Evolutionary conservation across 2,329 filamentous ascomycete species (phyloP).

Genomic region (Aspergillus sp.): DNA sequence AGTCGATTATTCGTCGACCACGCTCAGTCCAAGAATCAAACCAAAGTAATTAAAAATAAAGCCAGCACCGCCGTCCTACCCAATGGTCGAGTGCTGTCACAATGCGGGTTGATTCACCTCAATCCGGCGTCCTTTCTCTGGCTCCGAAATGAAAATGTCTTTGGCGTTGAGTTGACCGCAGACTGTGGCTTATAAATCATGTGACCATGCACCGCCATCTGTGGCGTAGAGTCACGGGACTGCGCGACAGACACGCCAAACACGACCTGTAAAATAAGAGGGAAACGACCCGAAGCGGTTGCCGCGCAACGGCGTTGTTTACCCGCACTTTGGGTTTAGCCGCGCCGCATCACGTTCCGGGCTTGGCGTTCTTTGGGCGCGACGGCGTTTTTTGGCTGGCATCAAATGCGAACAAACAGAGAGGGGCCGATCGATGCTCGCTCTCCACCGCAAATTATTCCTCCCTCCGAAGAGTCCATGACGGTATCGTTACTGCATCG

Average conservation of each 20-base stretch:
- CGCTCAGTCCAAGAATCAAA: no score
- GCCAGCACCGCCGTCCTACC: no score
- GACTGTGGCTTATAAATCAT: constrained; percentile 14
- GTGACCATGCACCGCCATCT: constrained; percentile 16
- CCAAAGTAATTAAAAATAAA: no score
- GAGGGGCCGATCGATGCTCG: no score
- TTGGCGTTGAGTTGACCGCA: background rate
- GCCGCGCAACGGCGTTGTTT: constrained; percentile 39
- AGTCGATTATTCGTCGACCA: no score
- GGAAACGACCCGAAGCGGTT: constrained; percentile 38
- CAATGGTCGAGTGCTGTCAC: no score
- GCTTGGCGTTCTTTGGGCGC: constrained; percentile 6
- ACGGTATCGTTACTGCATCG: constrained; percentile 14
- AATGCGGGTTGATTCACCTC: no score
- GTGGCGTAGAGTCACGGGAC: constrained; percentile 12
- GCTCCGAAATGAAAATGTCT: constrained; percentile 18
- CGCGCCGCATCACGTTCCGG: background rate
- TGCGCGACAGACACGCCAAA: constrained; percentile 10
- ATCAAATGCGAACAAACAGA: no score
- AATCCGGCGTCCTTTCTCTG: no score
- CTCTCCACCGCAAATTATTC: constrained; percentile 6
- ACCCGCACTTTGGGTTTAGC: constrained; percentile 10
- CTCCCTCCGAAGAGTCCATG: background rate
- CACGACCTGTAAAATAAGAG: constrained; percentile 37
- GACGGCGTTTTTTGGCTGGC: constrained; percentile 11